Conservation (phyloP, 352 stramenopile species). For the Pythium monospermum region DNA sequence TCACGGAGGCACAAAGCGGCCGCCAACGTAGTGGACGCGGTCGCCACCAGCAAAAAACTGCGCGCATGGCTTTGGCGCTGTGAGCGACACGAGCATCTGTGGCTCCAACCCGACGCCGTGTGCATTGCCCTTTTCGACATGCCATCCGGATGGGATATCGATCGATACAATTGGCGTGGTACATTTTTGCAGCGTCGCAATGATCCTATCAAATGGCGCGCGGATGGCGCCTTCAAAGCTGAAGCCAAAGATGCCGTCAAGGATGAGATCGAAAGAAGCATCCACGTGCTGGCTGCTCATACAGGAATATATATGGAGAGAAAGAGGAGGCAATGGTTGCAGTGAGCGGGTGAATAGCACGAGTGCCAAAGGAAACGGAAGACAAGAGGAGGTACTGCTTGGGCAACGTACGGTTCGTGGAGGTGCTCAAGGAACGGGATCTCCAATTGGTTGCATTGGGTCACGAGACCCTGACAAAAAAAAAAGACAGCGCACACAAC, state of each 20-base stretch:
- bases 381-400: too few species aligned
- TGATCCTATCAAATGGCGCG: constrained; percentile 88
- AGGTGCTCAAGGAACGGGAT: constrained; percentile 73
- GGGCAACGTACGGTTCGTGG: constrained; percentile 34
- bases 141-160: constrained; percentile 98
- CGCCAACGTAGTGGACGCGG: constrained; percentile 94
- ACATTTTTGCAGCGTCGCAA: constrained; percentile 59
- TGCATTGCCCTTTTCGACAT: constrained; percentile 91
- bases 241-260: constrained; percentile 99
- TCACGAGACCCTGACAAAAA: constrained; percentile 48
- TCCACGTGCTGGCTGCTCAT: constrained; percentile 44
- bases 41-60: constrained; percentile 78
- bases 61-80: constrained; percentile 94
- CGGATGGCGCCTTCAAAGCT: constrained; percentile 89
- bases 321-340: not conserved
- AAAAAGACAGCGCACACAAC: not conserved
- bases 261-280: constrained; percentile 83
- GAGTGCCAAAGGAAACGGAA: constrained; percentile 1
- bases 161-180: constrained; percentile 91
- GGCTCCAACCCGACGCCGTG: constrained; percentile 77
- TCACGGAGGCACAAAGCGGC: constrained; percentile 92
- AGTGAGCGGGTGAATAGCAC: not conserved
- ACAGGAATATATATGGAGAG: not conserved
- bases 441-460: constrained; percentile 67
- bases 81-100: constrained; percentile 96